Base-by-base conservation (phyloP, 2,329 filamentous ascomycete species). In the Elsinoe perseae region DNA sequence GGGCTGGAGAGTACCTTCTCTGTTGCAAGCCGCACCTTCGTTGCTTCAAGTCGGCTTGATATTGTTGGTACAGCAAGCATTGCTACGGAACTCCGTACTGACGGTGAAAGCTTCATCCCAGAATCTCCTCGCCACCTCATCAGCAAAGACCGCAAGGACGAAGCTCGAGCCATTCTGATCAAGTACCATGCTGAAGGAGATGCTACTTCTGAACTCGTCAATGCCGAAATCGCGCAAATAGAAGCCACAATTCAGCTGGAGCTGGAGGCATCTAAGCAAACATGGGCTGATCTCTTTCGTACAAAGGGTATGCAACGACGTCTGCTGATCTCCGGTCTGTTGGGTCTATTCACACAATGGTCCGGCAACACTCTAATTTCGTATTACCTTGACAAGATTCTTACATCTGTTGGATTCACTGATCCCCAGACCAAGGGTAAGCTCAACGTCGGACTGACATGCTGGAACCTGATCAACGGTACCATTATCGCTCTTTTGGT, bases 71-170 rank as follows among this genome's bases (percentile, higher is more conserved):
- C 12, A n/a, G 16, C 8, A 20, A 65, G 61, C 65, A 69, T 59
- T 64, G 66, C 3, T 52, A 69, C 9, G 43, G 62, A 57, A 79
- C 75, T 75, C 69, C 75, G 63, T 64, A 65, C 20, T 76, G 62
- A 25, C 63, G 63, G 30, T 64, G 70, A 48, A 14, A 42, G 38
- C 38, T 67, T 69, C 28, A 69, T 86, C 16, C 84, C 84, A 4
- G 84, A 87, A 68, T 83, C 79, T 0, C 84, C 84, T 0, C 77
- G 84, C 60, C 87, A 78, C 72, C 77, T 87, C 14, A 75, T 85
- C 61, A 75, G 78, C 64, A 83, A 83, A 69, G 83, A 84, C 62
- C 77, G 78, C 30, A 74, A 80, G 59, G 79, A 83, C 14, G 77
- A 86, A 62, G 84, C 84, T 3, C 73, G 85, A 10, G 67, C 73